Base-by-base conservation (phyloP, 208 protist species). In the Crithidia acanthocephali region DNA sequence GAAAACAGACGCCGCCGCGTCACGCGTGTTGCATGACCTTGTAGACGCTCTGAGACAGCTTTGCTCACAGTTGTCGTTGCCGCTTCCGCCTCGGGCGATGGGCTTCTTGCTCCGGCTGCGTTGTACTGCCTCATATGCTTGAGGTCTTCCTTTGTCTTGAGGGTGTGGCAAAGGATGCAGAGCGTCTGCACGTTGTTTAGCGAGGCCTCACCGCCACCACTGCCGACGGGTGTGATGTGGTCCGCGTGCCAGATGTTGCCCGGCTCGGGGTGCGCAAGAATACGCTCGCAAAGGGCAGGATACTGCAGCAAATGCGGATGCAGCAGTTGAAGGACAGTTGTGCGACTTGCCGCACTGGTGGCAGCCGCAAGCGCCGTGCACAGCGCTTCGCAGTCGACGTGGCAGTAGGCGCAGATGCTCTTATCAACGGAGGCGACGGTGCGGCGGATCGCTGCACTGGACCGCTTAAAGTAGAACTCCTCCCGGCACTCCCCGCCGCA, bases 201-300 rank as follows among this genome's bases (percentile, higher is more conserved):
- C 30, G 60, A 69, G 15, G 87, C 71, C 62, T 87, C 68, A 13
- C 90, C 90, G 16, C 87, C 90, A 7, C 90, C 90, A 23, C 80
- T 74, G 57, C 59, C 72, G 23, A 95, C 90, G 2, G 90, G 84
- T 3, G 88, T 68, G 9, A 95, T 74, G 61, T 95, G 90, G 72
- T 95, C 90, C 0, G 86, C 90, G 45, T 95, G 85, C 90, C 90
- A 95, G 22, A 81, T 76, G 65, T 87, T 85, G n/a, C 90, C 90
- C 40, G 86, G 68, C 40, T 84, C 64, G 11, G 87, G 90, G 58
- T 81, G 73, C 20, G 75, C 64, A 53, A 95, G 37, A 18, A 91
- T 63, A 32, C 69, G 66, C 32, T 74, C 79, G 63, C 74, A 82
- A 16, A 95, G 64, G n/a, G 23, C 61, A 0, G 88, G 85, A 51